These are phyloP conservation scores for Tetradesmus lagerheimii DNA, from an alignment of 139 green algal genomes.

Conservation along the genomic window DNA sequence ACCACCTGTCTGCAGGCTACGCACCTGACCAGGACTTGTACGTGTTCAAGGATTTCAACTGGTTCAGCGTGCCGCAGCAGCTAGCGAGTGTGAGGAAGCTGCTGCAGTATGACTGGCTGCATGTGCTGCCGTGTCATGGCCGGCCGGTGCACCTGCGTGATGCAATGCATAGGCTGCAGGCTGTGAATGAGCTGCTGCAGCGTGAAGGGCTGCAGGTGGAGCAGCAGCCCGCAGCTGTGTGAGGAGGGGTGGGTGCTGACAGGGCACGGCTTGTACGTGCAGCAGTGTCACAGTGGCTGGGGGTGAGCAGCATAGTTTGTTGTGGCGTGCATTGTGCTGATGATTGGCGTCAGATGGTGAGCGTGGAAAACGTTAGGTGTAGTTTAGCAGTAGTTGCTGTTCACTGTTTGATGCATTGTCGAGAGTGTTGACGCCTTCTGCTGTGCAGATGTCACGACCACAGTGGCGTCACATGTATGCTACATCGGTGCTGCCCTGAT, in stretches of 20 bases:
- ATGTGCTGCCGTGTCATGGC: slow-evolving; percentile 79
- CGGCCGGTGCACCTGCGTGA: slow-evolving; percentile 48
- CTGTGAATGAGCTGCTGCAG: slow-evolving; percentile 50
- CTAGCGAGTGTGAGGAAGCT: slow-evolving; percentile 69
- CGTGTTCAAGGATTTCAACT: slow-evolving; percentile 61
- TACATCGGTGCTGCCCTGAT: too few relatives aligned
- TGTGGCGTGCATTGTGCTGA: too few relatives aligned
- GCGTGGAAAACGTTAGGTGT: too few relatives aligned
- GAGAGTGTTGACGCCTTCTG: too few relatives aligned
- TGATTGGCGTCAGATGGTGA: too few relatives aligned
- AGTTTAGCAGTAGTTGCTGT: too few relatives aligned
- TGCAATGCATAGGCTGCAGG: slow-evolving; percentile 48
- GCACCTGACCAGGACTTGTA: slow-evolving; percentile 32
- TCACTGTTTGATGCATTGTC: too few relatives aligned
- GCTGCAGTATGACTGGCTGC: slow-evolving; percentile 72
- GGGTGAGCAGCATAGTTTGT: too few relatives aligned
- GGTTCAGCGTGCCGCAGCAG: slow-evolving; percentile 64
- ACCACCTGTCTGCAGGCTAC: slow-evolving; percentile 52
- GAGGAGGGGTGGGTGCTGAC: not conserved
- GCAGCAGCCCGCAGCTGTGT: not conserved
- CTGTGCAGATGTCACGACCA: too few relatives aligned
- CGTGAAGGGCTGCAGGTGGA: not conserved
- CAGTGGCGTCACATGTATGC: too few relatives aligned
- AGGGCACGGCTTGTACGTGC: not conserved
- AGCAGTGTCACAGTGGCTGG: not conserved